Conservation (phyloP, 2,329 filamentous ascomycete genomes). For the Alternaria incomplexa region DNA sequence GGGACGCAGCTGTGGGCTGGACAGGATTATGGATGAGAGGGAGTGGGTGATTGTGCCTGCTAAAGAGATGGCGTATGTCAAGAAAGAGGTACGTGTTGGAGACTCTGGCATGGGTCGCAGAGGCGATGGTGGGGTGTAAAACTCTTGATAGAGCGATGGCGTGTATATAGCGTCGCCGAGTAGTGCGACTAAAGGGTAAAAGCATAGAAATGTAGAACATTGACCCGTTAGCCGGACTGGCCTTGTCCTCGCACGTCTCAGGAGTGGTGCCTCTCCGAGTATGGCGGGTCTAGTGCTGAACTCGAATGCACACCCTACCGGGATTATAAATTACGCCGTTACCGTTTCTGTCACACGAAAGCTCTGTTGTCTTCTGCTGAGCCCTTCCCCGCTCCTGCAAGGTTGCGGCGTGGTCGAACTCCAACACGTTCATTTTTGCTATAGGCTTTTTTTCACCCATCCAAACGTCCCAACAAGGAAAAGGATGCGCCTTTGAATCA, state of each 20-base stretch:
- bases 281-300: not conserved
- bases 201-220: not conserved
- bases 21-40: conserved; percentile 22
- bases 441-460: too few relatives aligned
- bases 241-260: not conserved
- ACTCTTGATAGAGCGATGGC: not conserved
- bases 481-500: too few relatives aligned
- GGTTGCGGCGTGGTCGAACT: not conserved
- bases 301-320: too few relatives aligned
- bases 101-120: not conserved
- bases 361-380: not conserved
- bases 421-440: not conserved
- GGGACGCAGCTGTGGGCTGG: conserved; percentile 35
- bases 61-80: conserved; percentile 14
- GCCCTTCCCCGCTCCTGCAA: not conserved
- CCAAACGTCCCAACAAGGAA: too few relatives aligned
- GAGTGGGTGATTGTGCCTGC: conserved; percentile 18
- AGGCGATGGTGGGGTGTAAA: conserved; percentile 4
- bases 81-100: not conserved
- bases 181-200: not conserved
- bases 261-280: not conserved
- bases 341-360: too few relatives aligned
- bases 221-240: not conserved
- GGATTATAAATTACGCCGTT: too few relatives aligned
- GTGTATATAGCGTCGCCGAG: not conserved